These are phyloP conservation scores for Eutypa lata DNA, from an alignment of 2,329 filamentous ascomycete species.

Conservation along the genomic window DNA sequence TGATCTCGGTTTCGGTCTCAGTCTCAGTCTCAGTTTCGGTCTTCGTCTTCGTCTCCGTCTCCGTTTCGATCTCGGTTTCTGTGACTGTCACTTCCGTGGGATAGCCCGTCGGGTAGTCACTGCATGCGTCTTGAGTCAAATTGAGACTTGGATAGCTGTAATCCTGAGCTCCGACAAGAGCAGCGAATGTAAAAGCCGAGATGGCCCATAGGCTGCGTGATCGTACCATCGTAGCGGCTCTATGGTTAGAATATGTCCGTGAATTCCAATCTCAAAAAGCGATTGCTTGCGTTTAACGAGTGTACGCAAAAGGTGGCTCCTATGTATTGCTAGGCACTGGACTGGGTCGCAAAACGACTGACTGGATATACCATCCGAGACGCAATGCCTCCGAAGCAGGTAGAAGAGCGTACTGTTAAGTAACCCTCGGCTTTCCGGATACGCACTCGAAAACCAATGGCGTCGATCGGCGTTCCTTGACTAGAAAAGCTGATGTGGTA, in stretches of 20 bases:
- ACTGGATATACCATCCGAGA: neutral
- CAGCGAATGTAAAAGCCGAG: slow-evolving; percentile 18
- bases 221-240: slow-evolving; percentile 20
- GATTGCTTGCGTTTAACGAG: slow-evolving; percentile 10
- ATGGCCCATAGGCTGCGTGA: slow-evolving; percentile 15
- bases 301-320: neutral
- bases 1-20: slow-evolving; percentile 17
- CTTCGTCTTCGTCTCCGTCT: slow-evolving; percentile 18
- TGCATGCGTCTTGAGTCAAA: neutral
- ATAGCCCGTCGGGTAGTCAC: slow-evolving; percentile 1
- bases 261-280: slow-evolving; percentile 3
- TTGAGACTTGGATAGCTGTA: slow-evolving; percentile 10
- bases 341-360: neutral
- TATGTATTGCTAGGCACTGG: neutral
- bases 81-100: slow-evolving; percentile 11
- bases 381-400: neutral
- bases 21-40: slow-evolving; percentile 9
- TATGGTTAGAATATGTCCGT: neutral
- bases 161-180: slow-evolving; percentile 10
- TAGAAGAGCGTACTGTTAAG: neutral
- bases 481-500: neutral
- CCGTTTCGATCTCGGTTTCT: slow-evolving; percentile 1
- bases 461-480: neutral
- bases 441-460: neutral
- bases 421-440: neutral